Percentiles rank a stretch among this genome's conserved stretches.
These are phyloP conservation scores for Citrullus amarus DNA, from an alignment of 306 rosid species.

Conservation along the genomic window DNA sequence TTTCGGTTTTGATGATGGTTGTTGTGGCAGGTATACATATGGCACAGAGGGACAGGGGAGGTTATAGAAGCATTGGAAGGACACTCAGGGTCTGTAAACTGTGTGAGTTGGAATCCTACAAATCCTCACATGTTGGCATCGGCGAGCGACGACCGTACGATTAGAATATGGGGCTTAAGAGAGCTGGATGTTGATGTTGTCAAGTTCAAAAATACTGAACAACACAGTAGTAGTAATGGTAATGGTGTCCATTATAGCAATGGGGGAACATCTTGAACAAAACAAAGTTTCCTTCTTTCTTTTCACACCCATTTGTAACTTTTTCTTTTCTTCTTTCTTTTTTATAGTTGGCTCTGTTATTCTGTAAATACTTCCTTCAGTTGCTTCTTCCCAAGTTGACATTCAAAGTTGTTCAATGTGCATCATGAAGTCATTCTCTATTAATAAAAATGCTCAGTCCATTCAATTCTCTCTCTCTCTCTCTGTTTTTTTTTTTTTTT, in stretches of 20 bases:
- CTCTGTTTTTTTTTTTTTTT: neutral
- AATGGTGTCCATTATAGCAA: conserved; percentile 53
- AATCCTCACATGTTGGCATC: conserved; percentile 98
- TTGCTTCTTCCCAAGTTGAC: neutral
- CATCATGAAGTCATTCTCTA: conserved; percentile 2
- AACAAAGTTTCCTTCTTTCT: neutral
- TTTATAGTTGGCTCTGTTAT: neutral
- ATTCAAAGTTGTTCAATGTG: neutral
- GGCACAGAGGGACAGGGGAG: conserved; percentile 81
- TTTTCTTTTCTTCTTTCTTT: neutral
- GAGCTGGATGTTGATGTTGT: conserved; percentile 20
- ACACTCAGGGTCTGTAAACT: conserved; percentile 97
- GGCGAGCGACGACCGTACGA: conserved; percentile 89
- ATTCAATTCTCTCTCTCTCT: neutral
- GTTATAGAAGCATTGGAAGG: conserved; percentile 64
- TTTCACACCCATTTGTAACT: conserved; percentile 1
- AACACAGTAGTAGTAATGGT: conserved; percentile 58
- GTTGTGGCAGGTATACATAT: conserved; percentile 61
- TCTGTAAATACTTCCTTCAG: conserved; percentile 1
- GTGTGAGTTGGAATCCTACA: conserved; percentile 93
- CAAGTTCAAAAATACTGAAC: conserved; percentile 33
- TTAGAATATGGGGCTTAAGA: conserved; percentile 88
- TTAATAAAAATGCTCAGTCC: neutral
- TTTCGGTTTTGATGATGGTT: neutral
- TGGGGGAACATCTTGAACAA: conserved; percentile 33